Percentiles rank a stretch among this genome's conserved stretches.
phyloP scores from a whole-genome alignment of 1,139 yeast genomes.

The Candida labiduridarum region DNA sequence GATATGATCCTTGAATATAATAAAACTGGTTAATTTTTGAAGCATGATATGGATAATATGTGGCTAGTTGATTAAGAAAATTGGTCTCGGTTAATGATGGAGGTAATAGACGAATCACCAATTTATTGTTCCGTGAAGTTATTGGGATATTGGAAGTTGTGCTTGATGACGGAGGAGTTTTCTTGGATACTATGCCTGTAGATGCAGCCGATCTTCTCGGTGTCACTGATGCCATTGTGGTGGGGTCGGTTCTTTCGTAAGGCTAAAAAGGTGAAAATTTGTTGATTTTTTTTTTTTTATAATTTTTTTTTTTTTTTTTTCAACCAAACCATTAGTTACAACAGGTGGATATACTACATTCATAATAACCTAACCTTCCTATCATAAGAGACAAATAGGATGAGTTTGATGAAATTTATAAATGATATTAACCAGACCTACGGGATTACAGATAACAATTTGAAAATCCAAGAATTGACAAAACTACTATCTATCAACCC shows the following conservation, averaged over 20 bases:
- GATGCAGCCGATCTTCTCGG: slow-evolving; percentile 10
- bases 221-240: slow-evolving; percentile 14
- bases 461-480: slow-evolving; percentile 10
- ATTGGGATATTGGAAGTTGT: slow-evolving; percentile 2
- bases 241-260: neutral
- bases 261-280: neutral
- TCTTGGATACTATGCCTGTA: slow-evolving; percentile 2
- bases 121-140: slow-evolving; percentile 9
- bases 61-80: slow-evolving; percentile 21
- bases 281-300: neutral
- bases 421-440: slow-evolving; percentile 12
- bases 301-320: neutral
- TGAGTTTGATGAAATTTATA: slow-evolving; percentile 21
- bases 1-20: slow-evolving; percentile 23
- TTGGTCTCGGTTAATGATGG: slow-evolving; percentile 21
- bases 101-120: slow-evolving; percentile 23
- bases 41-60: slow-evolving; percentile 17
- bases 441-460: slow-evolving; percentile 8
- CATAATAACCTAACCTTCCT: neutral
- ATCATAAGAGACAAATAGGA: slow-evolving; percentile 15
- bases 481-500: slow-evolving; percentile 14
- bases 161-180: neutral
- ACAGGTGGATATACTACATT: neutral
- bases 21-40: slow-evolving; percentile 18
- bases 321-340: neutral